Base-by-base conservation (phyloP, 495 filamentous ascomycete species). In the Aspergillus nanangensis region DNA sequence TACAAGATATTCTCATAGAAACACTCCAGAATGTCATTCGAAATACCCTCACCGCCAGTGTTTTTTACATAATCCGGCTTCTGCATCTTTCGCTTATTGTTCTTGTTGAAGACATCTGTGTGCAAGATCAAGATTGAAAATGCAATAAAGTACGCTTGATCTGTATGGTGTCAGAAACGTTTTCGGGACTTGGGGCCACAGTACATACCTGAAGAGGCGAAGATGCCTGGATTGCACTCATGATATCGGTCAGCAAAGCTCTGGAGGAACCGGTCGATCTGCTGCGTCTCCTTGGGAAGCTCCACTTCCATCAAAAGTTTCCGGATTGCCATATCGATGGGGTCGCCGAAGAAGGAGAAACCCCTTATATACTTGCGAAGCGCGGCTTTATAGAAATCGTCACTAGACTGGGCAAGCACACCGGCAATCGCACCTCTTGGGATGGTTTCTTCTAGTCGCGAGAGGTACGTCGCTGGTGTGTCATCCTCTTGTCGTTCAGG, bases 61-160 rank as follows among this genome's bases (percentile, higher is more conserved):
- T 96, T 97, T 65, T 94, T 97, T 42, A 96, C 77, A 62, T 99
- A 99, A 48, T 97, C 93, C 0, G 75, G 74, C 54, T 94, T 94
- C 61, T 95, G 90, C 93, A 99, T 99, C 66, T 97, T 99, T 56
- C 91, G 81, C 68, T 96, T 97, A 64, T 97, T 97, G 72, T 96
- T 97, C 63, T 92, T 95, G 74, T 99, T 99, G 80, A 96, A 96
- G 9, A 94, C 88, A 61, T 99, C 93, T 0, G 93, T 96, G 55
- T 99, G 93, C 14, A 99, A 72, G 51, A 99, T 96, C 32, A 99
- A 71, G 33, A 97, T 83, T 2, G 94, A 97, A 57, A 97, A 99
- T 13, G 93, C 88, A 53, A 97, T 90, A 58, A 96, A 95, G 65
- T 97, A 96, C 32, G 93, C 90, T 67, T 96, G 88, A 53, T 97